phyloP scores from a whole-genome alignment of 2,329 filamentous ascomycete genomes.

The Teratosphaeria epicoccoides region DNA sequence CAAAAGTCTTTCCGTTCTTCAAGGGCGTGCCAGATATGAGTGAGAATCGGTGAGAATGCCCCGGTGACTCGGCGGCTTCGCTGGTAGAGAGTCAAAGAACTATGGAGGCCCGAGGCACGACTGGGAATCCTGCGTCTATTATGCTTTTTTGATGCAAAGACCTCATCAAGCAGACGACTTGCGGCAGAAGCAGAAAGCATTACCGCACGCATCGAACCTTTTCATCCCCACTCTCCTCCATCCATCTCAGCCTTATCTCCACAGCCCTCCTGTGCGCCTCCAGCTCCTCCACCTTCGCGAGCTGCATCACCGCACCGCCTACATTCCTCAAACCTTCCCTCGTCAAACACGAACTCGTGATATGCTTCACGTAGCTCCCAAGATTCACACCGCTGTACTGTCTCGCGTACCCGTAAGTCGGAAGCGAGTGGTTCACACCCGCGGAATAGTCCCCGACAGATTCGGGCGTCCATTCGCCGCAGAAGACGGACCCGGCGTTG shows the following conservation, averaged over 20 bases:
- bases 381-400: constrained; percentile 98
- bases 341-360: constrained; percentile 86
- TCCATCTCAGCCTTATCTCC: constrained; percentile 46
- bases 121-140: too few relatives aligned
- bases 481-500: constrained; percentile 93
- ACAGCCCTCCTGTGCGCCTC: constrained; percentile 80
- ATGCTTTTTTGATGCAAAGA: too few relatives aligned
- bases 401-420: constrained; percentile 95
- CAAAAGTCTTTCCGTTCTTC: too few relatives aligned
- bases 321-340: constrained; percentile 76
- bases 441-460: constrained; percentile 97
- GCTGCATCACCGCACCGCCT: constrained; percentile 81
- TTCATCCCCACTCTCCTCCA: constrained; percentile 2
- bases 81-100: too few relatives aligned
- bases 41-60: too few relatives aligned
- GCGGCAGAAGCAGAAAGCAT: too few relatives aligned
- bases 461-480: constrained; percentile 93
- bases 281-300: constrained; percentile 86
- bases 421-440: constrained; percentile 92
- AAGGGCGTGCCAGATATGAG: too few relatives aligned
- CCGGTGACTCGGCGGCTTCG: too few relatives aligned
- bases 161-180: too few relatives aligned
- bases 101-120: too few relatives aligned
- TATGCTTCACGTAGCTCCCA: constrained; percentile 93
- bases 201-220: too few relatives aligned